Base-by-base conservation (phyloP, 208 protist species). In the Acanthamoeba castellanii region DNA sequence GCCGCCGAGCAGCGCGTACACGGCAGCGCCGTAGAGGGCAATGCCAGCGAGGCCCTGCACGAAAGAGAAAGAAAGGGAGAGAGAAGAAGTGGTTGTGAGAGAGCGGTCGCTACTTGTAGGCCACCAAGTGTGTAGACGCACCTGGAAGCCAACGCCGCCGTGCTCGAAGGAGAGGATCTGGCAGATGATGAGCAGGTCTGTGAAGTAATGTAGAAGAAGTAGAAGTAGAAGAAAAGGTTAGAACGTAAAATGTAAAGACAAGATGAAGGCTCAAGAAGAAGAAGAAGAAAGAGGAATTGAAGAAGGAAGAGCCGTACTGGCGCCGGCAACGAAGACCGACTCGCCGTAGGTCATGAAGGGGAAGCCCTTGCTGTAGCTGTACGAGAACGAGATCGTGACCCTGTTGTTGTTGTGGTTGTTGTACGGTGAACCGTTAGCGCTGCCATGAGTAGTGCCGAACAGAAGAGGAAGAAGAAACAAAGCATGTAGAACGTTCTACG, bases 271-370 rank as follows among this genome's bases (percentile, higher is more conserved):
- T 34, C 66, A 18, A 81, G 37, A 59, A 13, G 34, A 57, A 3
- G 18, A 78, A 37, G 22, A 22, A 11, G 6, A 34, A 7, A 27
- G 88, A 78, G 27, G 76, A 27, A 85, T 22, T 42, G 37, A 42
- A 61, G 14, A 6, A 34, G 78, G 13, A 20, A 50, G 16, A 20
- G 25, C 20, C n/a, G 59, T 66, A 90, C 84, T 47, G 42, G 45
- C 74, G 50, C 8, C 50, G 20, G 84, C 84, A 7, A 90, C 84
- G 32, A 90, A 90, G 50, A 66, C 84, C 7, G 84, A 18, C 76
- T 96, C 96, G 52, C 96, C 96, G 95, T 96, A 96, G 32, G 96
- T 96, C 70, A 94, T 94, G 76, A 96, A 96, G 78, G 95, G 82
- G 47, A 68, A 94, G 14, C 42, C 30, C 52, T 95, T 59, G 45